These are phyloP conservation scores for Firmiana major DNA, from an alignment of 345 rosid genomes.

Conservation along the genomic window DNA sequence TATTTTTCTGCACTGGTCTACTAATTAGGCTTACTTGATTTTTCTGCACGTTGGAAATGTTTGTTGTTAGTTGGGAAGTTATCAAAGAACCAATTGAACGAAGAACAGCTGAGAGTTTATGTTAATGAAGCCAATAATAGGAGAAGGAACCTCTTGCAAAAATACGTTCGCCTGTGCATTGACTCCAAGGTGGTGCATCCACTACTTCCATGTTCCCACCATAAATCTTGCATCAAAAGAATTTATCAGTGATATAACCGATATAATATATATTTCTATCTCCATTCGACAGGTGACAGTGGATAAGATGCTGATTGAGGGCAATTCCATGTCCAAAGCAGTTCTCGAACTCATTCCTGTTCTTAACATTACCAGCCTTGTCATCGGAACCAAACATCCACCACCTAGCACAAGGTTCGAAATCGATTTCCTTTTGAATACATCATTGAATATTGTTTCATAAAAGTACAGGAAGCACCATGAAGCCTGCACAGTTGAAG, in stretches of 20 bases:
- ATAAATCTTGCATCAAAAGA: neutral
- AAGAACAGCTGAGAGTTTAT: constrained; percentile 49
- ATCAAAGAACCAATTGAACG: constrained; percentile 48
- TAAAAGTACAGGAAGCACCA: neutral
- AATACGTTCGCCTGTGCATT: constrained; percentile 42
- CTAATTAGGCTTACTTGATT: neutral
- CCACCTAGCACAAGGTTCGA: constrained; percentile 35
- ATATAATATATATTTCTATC: neutral
- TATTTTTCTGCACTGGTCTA: neutral
- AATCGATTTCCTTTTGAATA: neutral
- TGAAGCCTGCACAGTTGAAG: neutral
- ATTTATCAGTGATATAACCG: neutral
- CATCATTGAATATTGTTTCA: neutral
- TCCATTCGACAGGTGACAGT: constrained; percentile 37
- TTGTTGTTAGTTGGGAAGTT: constrained; percentile 47
- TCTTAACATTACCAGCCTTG: constrained; percentile 48
- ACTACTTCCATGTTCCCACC: neutral
- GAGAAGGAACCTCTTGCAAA: constrained; percentile 48
- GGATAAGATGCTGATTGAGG: constrained; percentile 56
- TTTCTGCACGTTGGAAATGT: constrained; percentile 1
- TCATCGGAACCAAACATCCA: constrained; percentile 43
- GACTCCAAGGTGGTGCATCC: constrained; percentile 39
- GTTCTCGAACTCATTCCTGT: constrained; percentile 55
- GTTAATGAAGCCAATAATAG: constrained; percentile 48
- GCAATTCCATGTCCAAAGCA: constrained; percentile 39